Evolutionary conservation across 2,329 filamentous ascomycete species (phyloP), one percentile per base, ranked within the genome.

Genomic region (Diaporthe helianthi): DNA sequence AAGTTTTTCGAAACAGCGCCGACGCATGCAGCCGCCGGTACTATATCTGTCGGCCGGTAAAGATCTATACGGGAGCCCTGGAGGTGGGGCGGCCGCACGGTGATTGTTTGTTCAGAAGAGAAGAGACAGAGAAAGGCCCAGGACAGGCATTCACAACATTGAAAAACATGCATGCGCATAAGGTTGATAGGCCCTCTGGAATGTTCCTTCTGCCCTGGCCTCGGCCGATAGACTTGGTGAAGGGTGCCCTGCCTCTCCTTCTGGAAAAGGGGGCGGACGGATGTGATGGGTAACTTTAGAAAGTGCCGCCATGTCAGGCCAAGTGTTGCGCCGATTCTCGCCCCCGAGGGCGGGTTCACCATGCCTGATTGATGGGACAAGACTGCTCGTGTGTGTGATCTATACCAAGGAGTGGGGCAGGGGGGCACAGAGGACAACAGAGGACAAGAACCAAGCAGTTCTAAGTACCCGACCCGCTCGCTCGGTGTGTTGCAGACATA

Each of bases 21-120:
- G 58, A 49, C 41, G 58, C 58, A 49, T 3, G 6, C 24, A 63
- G 4, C 58, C 58, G 58, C 58, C 29, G 44, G 29, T 26, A 63
- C 44, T 63, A 63, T 63, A 63, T 63, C 38, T 63, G 58, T 63
- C 58, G 58, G 58, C 58, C 58, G 58, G 41, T 3, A 63, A 19
- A 12, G 44, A 47, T 22, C 22, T 22, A 15, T 17, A 19, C 54
- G 54, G 36, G 33, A 36, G 4, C 31, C 31, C n/a, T n/a, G n/a
- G 36, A 41, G 22, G 41, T 22, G 41, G 54, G 36, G 38, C 15
- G 26, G 24, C 38, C 17, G 36, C 36, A 38, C 36, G 26, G 41
- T 19, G 54, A 44, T n/a, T 44, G 38, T 41, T n/a, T 44, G 38
- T 58, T 15, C 7, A 41, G 22, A 26, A 26, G 15, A 29, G 10